Evolutionary conservation across 148 eudicot species (phyloP).

Genomic region (Hydrangea macrophylla): DNA sequence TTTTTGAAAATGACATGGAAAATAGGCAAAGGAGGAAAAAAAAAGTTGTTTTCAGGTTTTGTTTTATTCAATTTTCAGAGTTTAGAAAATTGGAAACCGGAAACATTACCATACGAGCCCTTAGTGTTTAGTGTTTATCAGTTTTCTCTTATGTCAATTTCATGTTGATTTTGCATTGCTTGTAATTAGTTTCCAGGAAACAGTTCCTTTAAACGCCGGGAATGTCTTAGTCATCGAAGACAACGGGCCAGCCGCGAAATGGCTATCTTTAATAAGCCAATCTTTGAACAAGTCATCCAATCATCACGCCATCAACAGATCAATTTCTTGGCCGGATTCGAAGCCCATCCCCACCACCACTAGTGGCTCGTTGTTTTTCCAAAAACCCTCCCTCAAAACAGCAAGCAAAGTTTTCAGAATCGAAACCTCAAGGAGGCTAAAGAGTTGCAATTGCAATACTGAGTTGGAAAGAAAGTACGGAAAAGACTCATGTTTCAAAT

Average conservation of each 20-base stretch:
- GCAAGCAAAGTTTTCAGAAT: slow-evolving; percentile 52
- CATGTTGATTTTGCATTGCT: too few species aligned
- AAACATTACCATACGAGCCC: too few species aligned
- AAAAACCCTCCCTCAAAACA: slow-evolving; percentile 51
- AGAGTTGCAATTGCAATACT: slow-evolving; percentile 54
- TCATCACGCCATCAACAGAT: slow-evolving; percentile 22
- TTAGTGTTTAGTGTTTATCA: background rate
- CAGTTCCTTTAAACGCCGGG: slow-evolving; percentile 76
- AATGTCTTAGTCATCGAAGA: slow-evolving; percentile 70
- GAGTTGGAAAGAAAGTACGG: slow-evolving; percentile 37
- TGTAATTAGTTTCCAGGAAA: slow-evolving; percentile 61
- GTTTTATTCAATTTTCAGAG: too few species aligned
- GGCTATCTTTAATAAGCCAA: slow-evolving; percentile 55
- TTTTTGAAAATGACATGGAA: too few species aligned
- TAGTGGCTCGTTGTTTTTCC: slow-evolving; percentile 40
- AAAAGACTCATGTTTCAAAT: slow-evolving; percentile 51
- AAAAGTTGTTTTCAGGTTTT: too few species aligned
- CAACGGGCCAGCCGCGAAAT: slow-evolving; percentile 66
- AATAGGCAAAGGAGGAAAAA: too few species aligned
- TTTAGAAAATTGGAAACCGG: too few species aligned
- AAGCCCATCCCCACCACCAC: slow-evolving; percentile 23
- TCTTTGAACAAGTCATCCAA: slow-evolving; percentile 38
- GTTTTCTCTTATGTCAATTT: background rate
- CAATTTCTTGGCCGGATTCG: slow-evolving; percentile 20
- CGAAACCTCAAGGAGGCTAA: slow-evolving; percentile 48